phyloP scores from a whole-genome alignment of 768 basidiomycete genomes.

The Sistotremastrum suecicum region DNA sequence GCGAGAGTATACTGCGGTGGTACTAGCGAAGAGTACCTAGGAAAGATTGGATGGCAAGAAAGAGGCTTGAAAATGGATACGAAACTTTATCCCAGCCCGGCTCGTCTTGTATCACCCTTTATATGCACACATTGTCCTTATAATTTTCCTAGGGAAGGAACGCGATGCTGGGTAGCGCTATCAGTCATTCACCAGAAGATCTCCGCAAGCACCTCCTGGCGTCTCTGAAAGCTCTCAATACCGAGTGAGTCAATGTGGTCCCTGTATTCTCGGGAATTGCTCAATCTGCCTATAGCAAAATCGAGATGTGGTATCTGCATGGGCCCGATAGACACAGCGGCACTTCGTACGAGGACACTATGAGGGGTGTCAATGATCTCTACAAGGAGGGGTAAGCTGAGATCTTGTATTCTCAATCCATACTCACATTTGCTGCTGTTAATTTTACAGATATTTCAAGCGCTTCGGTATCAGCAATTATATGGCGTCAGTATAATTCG shows the following conservation, averaged over 20 bases:
- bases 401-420: slow-evolving; percentile 3
- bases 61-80: slow-evolving; percentile 44
- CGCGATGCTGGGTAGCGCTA: neutral
- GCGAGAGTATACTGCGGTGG: slow-evolving; percentile 15
- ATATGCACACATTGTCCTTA: too few species aligned
- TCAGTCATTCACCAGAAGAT: slow-evolving; percentile 17
- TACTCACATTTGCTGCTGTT: neutral
- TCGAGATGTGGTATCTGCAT: slow-evolving; percentile 38
- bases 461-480: slow-evolving; percentile 32
- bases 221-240: slow-evolving; percentile 30
- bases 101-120: slow-evolving; percentile 4
- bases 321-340: slow-evolving; percentile 24
- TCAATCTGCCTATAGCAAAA: neutral
- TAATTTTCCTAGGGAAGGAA: too few species aligned
- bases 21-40: slow-evolving; percentile 27
- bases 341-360: slow-evolving; percentile 32
- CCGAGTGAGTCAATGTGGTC: slow-evolving; percentile 22
- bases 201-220: slow-evolving; percentile 20
- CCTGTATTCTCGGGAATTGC: slow-evolving; percentile 3
- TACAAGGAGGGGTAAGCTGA: slow-evolving; percentile 40
- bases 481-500: slow-evolving; percentile 19
- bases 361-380: slow-evolving; percentile 31
- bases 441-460: neutral
- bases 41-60: slow-evolving; percentile 32
- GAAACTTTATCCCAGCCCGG: slow-evolving; percentile 35